A percentile compares a stretch with the other conserved stretches of the same genome.
Evolutionary conservation across 768 basidiomycete species (phyloP).

Genomic region (Leccinellum luteum): DNA sequence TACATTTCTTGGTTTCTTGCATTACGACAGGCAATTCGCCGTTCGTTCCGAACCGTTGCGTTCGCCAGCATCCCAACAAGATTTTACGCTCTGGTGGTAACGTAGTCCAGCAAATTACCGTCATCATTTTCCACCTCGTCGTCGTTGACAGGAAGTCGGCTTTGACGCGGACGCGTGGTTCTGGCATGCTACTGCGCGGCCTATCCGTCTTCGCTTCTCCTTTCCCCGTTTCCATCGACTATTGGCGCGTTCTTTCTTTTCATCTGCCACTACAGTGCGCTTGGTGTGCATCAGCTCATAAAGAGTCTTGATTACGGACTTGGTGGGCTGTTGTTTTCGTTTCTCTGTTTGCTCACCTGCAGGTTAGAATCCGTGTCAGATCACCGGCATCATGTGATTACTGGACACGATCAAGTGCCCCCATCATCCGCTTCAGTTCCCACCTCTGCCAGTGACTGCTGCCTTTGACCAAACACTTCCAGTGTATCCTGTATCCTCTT

Average conservation of each 20-base stretch:
- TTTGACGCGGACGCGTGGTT: background rate
- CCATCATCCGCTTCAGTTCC: no score
- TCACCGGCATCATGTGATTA: background rate
- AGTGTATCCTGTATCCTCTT: background rate
- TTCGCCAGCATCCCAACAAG: background rate
- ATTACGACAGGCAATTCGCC: background rate
- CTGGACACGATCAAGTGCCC: background rate
- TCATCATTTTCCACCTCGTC: background rate
- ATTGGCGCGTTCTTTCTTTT: background rate
- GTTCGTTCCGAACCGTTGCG: background rate
- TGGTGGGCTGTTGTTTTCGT: background rate
- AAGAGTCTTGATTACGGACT: background rate
- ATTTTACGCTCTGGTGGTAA: background rate
- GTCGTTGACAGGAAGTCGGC: background rate
- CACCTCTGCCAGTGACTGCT: no score
- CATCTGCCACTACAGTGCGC: background rate
- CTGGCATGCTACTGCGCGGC: background rate
- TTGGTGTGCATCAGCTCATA: background rate
- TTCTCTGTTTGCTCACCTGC: no score
- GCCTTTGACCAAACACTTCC: background rate
- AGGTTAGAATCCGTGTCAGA: background rate
- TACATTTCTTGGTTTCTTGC: background rate
- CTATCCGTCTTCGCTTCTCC: background rate
- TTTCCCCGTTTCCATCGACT: background rate
- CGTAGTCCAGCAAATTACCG: background rate